phyloP scores from a whole-genome alignment of 805 yeast species.

The Zygotorulaspora chibaensis region DNA sequence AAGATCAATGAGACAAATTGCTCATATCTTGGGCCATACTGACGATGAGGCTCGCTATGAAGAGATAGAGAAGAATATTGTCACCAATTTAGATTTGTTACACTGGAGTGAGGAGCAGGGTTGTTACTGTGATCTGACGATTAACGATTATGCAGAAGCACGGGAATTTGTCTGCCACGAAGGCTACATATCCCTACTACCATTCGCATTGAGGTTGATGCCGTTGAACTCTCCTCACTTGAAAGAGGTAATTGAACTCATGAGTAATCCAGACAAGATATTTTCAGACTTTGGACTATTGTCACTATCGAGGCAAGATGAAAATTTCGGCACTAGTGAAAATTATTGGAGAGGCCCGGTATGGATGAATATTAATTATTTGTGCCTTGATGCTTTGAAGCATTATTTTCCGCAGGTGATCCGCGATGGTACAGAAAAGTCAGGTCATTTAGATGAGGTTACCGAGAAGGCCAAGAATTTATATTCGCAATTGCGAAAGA shows the following conservation, averaged over 20 bases:
- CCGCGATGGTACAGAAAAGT: conserved; percentile 18
- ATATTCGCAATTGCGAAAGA: conserved; percentile 57
- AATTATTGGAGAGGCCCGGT: conserved; percentile 95
- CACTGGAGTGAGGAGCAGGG: conserved; percentile 74
- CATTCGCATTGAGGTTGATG: conserved; percentile 70
- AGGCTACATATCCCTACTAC: conserved; percentile 85
- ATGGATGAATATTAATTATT: conserved; percentile 88
- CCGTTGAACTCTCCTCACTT: conserved; percentile 46
- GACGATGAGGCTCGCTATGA: conserved; percentile 57
- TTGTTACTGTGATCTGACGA: conserved; percentile 78
- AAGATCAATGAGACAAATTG: conserved; percentile 69
- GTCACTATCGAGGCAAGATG: conserved; percentile 67
- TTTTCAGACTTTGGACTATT: conserved; percentile 80
- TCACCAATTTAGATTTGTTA: conserved; percentile 59
- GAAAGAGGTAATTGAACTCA: conserved; percentile 47
- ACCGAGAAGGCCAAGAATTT: conserved; percentile 40
- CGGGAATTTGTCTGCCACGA: conserved; percentile 67
- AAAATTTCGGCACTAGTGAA: conserved; percentile 68
- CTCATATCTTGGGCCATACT: conserved; percentile 52
- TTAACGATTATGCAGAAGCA: conserved; percentile 58
- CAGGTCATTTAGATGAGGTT: conserved; percentile 25
- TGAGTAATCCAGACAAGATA: conserved; percentile 66
- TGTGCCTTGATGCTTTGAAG: conserved; percentile 64
- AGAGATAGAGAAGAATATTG: conserved; percentile 51
- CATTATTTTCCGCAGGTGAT: conserved; percentile 43